These are phyloP conservation scores for Eucalyptus dawsonii DNA, from an alignment of 345 rosid species.

Conservation along the genomic window DNA sequence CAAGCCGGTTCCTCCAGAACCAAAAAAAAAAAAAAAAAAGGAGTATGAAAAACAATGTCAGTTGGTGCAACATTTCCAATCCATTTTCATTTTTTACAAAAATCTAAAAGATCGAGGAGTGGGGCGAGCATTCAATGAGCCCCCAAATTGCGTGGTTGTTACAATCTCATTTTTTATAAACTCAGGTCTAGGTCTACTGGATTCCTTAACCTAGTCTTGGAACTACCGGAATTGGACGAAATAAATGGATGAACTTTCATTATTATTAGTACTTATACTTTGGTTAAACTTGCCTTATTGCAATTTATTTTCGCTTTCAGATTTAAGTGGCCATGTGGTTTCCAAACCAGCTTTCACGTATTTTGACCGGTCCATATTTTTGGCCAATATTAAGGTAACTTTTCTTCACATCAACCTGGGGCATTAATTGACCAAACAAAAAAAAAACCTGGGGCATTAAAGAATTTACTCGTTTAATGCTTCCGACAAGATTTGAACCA, in stretches of 20 bases:
- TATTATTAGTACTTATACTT: background rate
- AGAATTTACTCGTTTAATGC: background rate
- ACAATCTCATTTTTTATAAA: background rate
- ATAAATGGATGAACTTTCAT: background rate
- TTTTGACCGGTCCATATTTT: background rate
- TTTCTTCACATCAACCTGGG: background rate
- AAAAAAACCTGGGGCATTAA: background rate
- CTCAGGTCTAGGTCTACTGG: background rate
- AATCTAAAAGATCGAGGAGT: background rate
- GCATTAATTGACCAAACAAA: background rate
- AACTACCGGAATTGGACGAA: background rate
- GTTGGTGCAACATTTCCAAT: background rate
- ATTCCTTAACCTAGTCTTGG: background rate
- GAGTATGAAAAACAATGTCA: background rate
- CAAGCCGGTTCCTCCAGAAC: too few species aligned
- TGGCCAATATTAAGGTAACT: background rate
- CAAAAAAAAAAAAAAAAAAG: too few species aligned
- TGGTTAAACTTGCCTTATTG: background rate
- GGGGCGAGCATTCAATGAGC: background rate
- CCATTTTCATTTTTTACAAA: background rate
- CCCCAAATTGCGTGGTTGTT: background rate
- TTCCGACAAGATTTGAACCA: background rate
- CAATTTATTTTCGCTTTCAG: background rate
- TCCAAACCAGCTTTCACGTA: background rate
- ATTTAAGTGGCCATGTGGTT: background rate